Base-by-base conservation (phyloP, 1,284 basidiomycete genomes). In the Naganishia cerealis region DNA sequence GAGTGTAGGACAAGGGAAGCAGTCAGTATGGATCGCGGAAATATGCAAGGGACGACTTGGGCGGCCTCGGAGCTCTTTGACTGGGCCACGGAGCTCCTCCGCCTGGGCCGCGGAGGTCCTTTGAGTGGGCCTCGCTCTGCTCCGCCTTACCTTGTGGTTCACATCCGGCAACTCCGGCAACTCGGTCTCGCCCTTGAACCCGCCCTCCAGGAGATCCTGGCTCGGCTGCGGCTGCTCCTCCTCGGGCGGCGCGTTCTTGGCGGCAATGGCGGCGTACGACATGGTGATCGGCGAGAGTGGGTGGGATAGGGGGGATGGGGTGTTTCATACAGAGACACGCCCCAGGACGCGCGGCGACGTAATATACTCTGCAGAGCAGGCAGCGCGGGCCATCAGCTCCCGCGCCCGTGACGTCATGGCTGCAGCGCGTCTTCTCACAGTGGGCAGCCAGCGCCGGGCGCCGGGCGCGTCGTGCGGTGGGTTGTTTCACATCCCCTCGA, bases 151-250 rank as follows among this genome's bases (percentile, higher is more conserved):
- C 73, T 76, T 77, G 66, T 68, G 58, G 59, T 75, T 73, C 18
- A 72, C 67, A 65, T 73, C 70, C 24, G 57, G 57, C 46, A 67
- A 24, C 58, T 66, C 53, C 21, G 73, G 70, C 15, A 57, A 33
- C 29, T 70, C 70, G 46, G 74, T 75, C 71, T 77, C 76, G 15
- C 76, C 77, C 16, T 42, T 65, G 54, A 79, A 79, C 26, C 65
- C 61, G 50, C 79, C 79, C 65, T 78, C 79, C 18, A 75, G 73
- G 18, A 81, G 72, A 67, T 71, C 72, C 67, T 75, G 80, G 69
- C 76, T 76, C 36, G 80, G 80, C 62, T 81, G 69, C 50, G 79
- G 76, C 58, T 68, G 70, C 73, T 78, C 78, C 70, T 75, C 73
- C 33, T 75, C 79, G 61, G 72, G 71, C 38, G 78, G 79, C 66